Base-by-base conservation (phyloP, 2,329 filamentous ascomycete genomes). In the Aspergillus oerlinghausenensis region DNA sequence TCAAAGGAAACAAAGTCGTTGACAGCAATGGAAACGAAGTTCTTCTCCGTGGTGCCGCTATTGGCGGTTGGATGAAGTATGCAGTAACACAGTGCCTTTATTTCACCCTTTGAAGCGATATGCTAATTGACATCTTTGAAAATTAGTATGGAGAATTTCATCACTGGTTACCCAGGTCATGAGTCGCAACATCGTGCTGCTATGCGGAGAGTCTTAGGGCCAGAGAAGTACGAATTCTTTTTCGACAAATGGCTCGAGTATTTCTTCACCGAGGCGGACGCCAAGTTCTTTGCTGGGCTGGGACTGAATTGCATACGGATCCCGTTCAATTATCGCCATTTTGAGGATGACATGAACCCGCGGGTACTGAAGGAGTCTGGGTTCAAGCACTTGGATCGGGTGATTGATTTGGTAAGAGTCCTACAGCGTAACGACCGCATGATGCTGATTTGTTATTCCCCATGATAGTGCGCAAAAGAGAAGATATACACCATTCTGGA, bases 161-260 rank as follows among this genome's bases (percentile, higher is more conserved):
- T 86, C 60, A 84, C 81, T 1, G 84, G 84, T n/a, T 86, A 80
- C 56, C 75, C 82, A 10, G 84, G 82, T 19, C 81, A 84, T 51
- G 84, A 86, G 64, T 75, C 75, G 23, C 77, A 85, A 58, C 80
- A 84, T 58, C 80, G 83, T 8, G 76, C 76, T 2, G 78, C 81
- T 1, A 78, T 86, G 70, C 71, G 78, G 0, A 74, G 79, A 54
- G 80, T 82, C 0, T 71, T 86, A 0, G 84, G 84, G 0, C 65
- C 77, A 49, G 78, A 85, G 50, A 84, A 83, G 63, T 80, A 81
- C 50, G 76, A 84, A 4, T 85, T 79, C 73, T 85, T 86, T 70
- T 85, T 86, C 60, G 81, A 85, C 60, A 79, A 77, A 59, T 79
- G 79, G 63, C 67, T 84, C 0, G 74, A 83, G 53, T 79, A 85